These are phyloP conservation scores for Arthrobotrys conoides DNA, from an alignment of 2,329 filamentous ascomycete species.

Conservation along the genomic window DNA sequence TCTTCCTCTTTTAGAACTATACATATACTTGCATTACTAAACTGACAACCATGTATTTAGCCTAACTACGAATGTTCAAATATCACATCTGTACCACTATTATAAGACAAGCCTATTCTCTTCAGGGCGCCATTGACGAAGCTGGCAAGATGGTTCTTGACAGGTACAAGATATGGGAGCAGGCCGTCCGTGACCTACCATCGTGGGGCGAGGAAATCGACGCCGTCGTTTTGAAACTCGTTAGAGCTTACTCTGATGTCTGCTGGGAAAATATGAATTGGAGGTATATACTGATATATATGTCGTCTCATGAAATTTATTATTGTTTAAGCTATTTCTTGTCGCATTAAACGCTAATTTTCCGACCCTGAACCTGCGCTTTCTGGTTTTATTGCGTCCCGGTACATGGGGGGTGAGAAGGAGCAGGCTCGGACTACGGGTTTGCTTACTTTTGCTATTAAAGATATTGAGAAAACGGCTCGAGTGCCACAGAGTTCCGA, in stretches of 20 bases:
- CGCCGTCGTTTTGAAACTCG: slow-evolving; percentile 61
- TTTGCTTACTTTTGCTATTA: neutral
- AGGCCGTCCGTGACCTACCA: slow-evolving; percentile 62
- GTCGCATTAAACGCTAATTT: neutral
- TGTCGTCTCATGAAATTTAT: too few relatives aligned
- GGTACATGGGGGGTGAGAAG: neutral
- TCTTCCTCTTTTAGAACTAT: neutral
- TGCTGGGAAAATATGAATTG: slow-evolving; percentile 64
- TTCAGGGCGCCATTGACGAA: slow-evolving; percentile 63
- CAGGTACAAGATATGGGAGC: slow-evolving; percentile 63
- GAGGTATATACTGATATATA: too few relatives aligned
- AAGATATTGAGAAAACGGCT: neutral
- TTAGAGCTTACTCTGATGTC: slow-evolving; percentile 62
- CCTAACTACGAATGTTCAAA: neutral
- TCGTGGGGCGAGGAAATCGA: slow-evolving; percentile 64
- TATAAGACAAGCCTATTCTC: neutral
- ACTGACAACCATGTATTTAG: neutral
- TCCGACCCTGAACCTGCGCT: neutral
- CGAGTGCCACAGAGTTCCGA: neutral
- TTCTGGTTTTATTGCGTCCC: neutral
- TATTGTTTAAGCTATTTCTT: too few relatives aligned
- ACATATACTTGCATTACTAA: too few relatives aligned
- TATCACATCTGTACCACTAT: neutral
- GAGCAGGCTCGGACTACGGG: neutral
- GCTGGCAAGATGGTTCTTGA: slow-evolving; percentile 62